These are phyloP conservation scores for Sphagnum tenellum DNA, from an alignment of 225 moss, liverwort and hornwort species.

Conservation along the genomic window DNA sequence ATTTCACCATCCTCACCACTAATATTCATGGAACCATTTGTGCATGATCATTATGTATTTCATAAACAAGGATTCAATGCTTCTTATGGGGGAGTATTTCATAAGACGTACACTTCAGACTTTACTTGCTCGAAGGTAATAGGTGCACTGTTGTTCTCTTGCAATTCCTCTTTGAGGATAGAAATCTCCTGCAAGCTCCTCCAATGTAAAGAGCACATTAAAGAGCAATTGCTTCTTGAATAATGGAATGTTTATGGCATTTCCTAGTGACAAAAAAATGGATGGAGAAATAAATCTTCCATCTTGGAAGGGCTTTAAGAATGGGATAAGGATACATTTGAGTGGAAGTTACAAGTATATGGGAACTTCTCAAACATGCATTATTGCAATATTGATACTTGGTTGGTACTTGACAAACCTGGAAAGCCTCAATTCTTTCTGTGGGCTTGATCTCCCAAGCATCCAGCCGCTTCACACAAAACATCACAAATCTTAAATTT, in stretches of 20 bases:
- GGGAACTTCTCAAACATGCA: too few relatives aligned
- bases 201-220: background rate
- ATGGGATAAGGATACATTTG: too few relatives aligned
- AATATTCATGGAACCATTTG: background rate
- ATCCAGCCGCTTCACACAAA: constrained; percentile 44
- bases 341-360: too few relatives aligned
- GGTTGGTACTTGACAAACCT: constrained; percentile 23
- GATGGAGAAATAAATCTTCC: background rate
- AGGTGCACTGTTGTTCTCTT: constrained; percentile 10
- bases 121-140: constrained; percentile 6
- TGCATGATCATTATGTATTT: background rate
- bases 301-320: background rate
- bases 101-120: constrained; percentile 41
- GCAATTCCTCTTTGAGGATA: constrained; percentile 34
- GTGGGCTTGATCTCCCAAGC: constrained; percentile 71
- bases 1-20: background rate
- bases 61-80: background rate
- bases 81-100: constrained; percentile 2
- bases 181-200: constrained; percentile 32
- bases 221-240: too few relatives aligned
- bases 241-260: too few relatives aligned
- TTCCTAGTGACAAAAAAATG: background rate
- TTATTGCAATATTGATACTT: too few relatives aligned
- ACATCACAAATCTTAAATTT: background rate
- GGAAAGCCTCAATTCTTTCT: constrained; percentile 65